Evolutionary conservation across 2,329 filamentous ascomycete species (phyloP), one percentile per base, ranked within the genome.

Genomic region (Lasiodiplodia hormozganensis): DNA sequence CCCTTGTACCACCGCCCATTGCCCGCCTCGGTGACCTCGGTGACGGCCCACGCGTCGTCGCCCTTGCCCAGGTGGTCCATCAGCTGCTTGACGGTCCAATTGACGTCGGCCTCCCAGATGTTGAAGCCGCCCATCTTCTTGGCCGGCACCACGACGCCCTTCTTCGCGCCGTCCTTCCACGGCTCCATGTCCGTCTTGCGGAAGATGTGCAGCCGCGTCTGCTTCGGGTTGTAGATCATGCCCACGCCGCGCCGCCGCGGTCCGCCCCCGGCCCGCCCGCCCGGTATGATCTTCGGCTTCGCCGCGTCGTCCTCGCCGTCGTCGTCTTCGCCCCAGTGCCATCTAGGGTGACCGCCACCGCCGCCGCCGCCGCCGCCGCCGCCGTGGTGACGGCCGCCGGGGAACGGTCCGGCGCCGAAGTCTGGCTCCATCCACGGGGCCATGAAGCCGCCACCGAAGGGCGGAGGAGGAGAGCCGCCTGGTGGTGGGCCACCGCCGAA

Each of bases 1-100:
- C 70, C 70, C 69, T 67, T 65, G 34, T 47, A 47, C 68, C 70
- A 71, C 11, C 40, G 18, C 14, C 68, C 70, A 4, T 40, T 62
- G 1, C 70, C 70, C 31, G 40, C 23, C 62, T 71, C 70, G 3
- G n/a, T 31, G 7, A 68, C 60, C 70, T 71, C 68, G 25, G 69
- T 71, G 7, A 71, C 38, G 12, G 38, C 69, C 47, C 58, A 64
- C 14, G 58, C 53, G 14, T 65, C 43, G n/a, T 58, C 67, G 12
- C 54, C 67, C 58, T 56, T 62, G 14, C 67, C 67, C 14, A 71
- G 56, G 3, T 23, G 18, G 7, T 65, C 38, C 38, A 71, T 57
- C 47, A 71, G 52, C 43, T 49, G 18, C 31, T 60, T 31, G 12
- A 71, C 58, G 12, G 65, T 65, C 58, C 58, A 64, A 8, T 69